These are phyloP conservation scores for Trichoderma afroharzianum DNA, from an alignment of 2,329 filamentous ascomycete genomes.

Conservation along the genomic window DNA sequence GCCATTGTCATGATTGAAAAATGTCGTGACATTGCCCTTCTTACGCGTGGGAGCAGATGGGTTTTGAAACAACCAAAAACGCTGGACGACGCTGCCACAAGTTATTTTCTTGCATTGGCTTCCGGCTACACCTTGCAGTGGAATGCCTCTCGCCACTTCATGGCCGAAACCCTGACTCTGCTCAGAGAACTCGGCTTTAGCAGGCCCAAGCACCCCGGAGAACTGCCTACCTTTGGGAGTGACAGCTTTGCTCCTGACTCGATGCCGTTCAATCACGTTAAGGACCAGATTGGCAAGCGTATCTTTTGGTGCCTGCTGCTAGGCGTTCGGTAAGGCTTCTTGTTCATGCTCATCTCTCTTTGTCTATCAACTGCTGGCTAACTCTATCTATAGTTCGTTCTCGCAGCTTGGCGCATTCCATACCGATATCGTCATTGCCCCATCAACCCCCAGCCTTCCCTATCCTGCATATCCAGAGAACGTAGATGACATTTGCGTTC, in stretches of 20 bases:
- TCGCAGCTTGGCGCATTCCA: constrained; percentile 71
- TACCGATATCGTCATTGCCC: constrained; percentile 69
- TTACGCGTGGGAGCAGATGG: constrained; percentile 59
- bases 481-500: constrained; percentile 80
- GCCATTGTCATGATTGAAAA: constrained; percentile 67
- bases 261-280: constrained; percentile 62
- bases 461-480: constrained; percentile 79
- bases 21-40: constrained; percentile 65
- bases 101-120: constrained; percentile 69
- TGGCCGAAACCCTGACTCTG: constrained; percentile 68
- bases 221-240: constrained; percentile 39
- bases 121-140: constrained; percentile 66
- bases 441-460: constrained; percentile 68
- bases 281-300: constrained; percentile 69
- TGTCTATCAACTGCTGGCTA: neutral
- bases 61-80: constrained; percentile 45
- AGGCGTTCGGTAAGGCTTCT: constrained; percentile 55
- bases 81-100: constrained; percentile 61
- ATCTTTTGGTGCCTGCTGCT: constrained; percentile 84
- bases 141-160: constrained; percentile 65
- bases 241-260: constrained; percentile 38
- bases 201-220: constrained; percentile 46
- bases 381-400: constrained; percentile 55
- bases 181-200: constrained; percentile 64
- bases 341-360: neutral